These are phyloP conservation scores for Colletotrichum cereale DNA, from an alignment of 2,329 filamentous ascomycete species.

Conservation along the genomic window DNA sequence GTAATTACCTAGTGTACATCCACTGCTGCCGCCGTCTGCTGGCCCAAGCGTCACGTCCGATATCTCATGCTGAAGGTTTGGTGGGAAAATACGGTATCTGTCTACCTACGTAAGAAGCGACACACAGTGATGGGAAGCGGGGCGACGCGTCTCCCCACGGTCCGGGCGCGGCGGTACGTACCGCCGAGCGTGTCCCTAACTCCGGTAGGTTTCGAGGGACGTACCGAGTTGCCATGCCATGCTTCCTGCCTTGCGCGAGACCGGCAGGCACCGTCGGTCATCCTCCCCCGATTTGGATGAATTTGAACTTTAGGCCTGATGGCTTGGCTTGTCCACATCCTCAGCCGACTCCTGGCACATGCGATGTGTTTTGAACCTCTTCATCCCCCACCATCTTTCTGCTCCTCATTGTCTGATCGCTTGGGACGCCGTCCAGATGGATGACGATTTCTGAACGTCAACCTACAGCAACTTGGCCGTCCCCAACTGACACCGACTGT, in stretches of 20 bases:
- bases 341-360: background rate
- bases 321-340: background rate
- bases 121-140: background rate
- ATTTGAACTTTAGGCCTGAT: conserved; percentile 5
- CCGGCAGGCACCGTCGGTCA: background rate
- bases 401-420: background rate
- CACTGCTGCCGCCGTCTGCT: background rate
- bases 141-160: background rate
- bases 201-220: no score
- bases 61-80: background rate
- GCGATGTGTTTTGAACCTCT: background rate
- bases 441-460: background rate
- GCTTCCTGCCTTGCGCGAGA: background rate
- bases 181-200: background rate
- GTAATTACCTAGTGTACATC: no score
- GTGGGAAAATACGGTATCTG: background rate
- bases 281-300: background rate
- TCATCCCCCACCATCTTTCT: background rate
- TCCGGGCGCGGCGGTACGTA: background rate
- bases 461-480: conserved; percentile 10
- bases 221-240: background rate
- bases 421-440: background rate
- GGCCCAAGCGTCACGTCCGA: conserved; percentile 13
- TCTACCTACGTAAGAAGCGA: background rate
- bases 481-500: no score